Conservation (phyloP, 495 filamentous ascomycete species). For the Lophium mytilinum region DNA sequence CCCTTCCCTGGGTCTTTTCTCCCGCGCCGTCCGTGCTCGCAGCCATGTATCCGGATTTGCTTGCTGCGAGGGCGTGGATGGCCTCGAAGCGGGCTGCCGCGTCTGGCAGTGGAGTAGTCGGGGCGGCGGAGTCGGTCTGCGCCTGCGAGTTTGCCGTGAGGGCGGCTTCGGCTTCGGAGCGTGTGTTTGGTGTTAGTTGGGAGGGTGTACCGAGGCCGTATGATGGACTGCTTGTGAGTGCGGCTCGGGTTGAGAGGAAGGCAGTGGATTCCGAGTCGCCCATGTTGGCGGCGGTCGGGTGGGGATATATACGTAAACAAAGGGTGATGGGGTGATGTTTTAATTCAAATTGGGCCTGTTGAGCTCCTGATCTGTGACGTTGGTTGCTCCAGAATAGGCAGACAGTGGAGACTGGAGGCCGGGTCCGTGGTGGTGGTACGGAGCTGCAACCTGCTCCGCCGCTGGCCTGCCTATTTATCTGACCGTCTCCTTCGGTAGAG, state of each 20-base stretch:
- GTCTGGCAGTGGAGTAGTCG: conserved; percentile 8
- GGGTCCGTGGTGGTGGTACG: too few relatives aligned
- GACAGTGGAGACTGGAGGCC: too few relatives aligned
- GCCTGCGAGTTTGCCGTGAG: conserved; percentile 13
- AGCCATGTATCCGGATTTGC: neutral
- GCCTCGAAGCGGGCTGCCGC: neutral
- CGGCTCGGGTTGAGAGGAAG: neutral
- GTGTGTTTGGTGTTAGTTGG: conserved; percentile 25
- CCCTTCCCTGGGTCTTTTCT: neutral
- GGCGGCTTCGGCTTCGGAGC: conserved; percentile 28
- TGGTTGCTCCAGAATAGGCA: too few relatives aligned
- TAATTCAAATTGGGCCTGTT: too few relatives aligned
- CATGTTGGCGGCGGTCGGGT: neutral
- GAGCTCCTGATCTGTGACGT: too few relatives aligned
- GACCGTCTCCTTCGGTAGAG: too few relatives aligned
- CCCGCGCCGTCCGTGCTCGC: neutral
- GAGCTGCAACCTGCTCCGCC: too few relatives aligned
- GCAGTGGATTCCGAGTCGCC: neutral
- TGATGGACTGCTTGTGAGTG: neutral
- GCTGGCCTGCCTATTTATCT: too few relatives aligned
- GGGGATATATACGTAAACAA: too few relatives aligned
- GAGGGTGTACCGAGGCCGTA: conserved; percentile 7
- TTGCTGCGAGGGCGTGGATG: neutral
- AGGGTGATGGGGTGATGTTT: too few relatives aligned
- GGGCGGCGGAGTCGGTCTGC: conserved; percentile 26